phyloP scores from a whole-genome alignment of 352 stramenopile genomes.

The Globisporangium ultimum region DNA sequence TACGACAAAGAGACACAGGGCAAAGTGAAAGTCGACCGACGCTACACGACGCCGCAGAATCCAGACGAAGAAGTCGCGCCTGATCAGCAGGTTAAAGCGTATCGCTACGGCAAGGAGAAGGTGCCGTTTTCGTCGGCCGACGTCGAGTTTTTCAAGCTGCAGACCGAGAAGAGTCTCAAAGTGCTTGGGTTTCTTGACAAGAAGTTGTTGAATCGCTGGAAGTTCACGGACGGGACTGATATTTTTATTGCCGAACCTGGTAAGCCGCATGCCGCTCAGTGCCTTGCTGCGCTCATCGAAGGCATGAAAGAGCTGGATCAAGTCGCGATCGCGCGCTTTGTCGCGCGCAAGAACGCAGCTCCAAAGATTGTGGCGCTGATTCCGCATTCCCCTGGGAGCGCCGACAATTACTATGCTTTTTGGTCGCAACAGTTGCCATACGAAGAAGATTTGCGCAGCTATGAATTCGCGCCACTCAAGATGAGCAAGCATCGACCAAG shows the following conservation, averaged over 20 bases:
- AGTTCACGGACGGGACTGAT: slow-evolving; percentile 63
- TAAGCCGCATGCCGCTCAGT: slow-evolving; percentile 59
- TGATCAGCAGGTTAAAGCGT: slow-evolving; percentile 75
- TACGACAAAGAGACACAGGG: slow-evolving; percentile 53
- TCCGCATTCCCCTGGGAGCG: slow-evolving; percentile 34
- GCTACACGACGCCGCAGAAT: slow-evolving; percentile 62
- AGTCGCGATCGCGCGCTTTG: slow-evolving; percentile 74
- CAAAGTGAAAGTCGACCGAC: slow-evolving; percentile 72
- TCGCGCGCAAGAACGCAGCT: slow-evolving; percentile 67
- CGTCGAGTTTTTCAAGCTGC: slow-evolving; percentile 79
- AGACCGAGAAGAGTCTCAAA: slow-evolving; percentile 76
- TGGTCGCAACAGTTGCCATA: slow-evolving; percentile 76
- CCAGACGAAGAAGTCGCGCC: slow-evolving; percentile 69
- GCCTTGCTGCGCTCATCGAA: slow-evolving; percentile 58
- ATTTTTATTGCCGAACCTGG: slow-evolving; percentile 73
- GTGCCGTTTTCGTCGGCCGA: slow-evolving; percentile 81
- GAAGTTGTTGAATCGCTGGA: slow-evolving; percentile 38
- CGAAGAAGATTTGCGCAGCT: slow-evolving; percentile 75
- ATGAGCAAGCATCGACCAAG: slow-evolving; percentile 46
- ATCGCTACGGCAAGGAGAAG: slow-evolving; percentile 74
- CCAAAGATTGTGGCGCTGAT: slow-evolving; percentile 78
- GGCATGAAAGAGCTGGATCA: slow-evolving; percentile 63
- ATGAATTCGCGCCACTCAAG: slow-evolving; percentile 73
- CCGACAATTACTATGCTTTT: slow-evolving; percentile 62
- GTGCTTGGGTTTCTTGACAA: slow-evolving; percentile 69